A percentile compares a stretch with the other conserved stretches of the same genome.
phyloP scores from a whole-genome alignment of 2,329 filamentous ascomycete genomes.

The Juglanconis sp. region DNA sequence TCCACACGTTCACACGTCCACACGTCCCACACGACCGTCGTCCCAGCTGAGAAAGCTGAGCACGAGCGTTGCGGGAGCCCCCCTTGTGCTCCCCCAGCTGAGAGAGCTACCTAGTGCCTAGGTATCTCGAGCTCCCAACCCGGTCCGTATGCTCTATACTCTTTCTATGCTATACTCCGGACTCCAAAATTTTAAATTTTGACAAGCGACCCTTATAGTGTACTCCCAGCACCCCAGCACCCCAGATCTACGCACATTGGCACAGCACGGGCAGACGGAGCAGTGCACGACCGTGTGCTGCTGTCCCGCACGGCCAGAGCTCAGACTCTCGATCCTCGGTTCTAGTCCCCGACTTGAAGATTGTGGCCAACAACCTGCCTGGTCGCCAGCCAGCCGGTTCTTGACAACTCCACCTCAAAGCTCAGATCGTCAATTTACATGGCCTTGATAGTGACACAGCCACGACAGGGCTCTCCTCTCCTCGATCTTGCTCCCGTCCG shows the following conservation, averaged over 20 bases:
- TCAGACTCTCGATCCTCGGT: background rate
- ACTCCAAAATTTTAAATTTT: background rate
- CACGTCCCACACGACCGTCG: background rate
- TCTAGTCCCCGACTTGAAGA: background rate
- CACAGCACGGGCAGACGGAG: too few species aligned
- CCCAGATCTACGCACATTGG: too few species aligned
- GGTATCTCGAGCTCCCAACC: conserved; percentile 10
- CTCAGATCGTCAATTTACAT: background rate
- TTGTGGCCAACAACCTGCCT: background rate
- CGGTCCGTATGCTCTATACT: background rate
- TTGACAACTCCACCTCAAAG: background rate
- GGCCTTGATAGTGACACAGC: background rate
- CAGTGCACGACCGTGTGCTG: too few species aligned
- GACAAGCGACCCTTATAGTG: background rate
- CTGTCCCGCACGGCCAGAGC: background rate
- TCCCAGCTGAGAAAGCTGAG: background rate
- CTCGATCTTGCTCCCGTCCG: background rate
- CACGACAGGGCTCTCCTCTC: background rate
- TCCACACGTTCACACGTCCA: background rate
- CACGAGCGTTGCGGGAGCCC: background rate
- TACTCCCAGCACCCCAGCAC: background rate
- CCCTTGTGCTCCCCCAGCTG: background rate
- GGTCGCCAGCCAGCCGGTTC: too few species aligned
- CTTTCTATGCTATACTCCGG: background rate
- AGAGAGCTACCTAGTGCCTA: background rate